Base-by-base conservation (phyloP, 2,329 filamentous ascomycete species). In the Graphilbum ipis-grandicollis region DNA sequence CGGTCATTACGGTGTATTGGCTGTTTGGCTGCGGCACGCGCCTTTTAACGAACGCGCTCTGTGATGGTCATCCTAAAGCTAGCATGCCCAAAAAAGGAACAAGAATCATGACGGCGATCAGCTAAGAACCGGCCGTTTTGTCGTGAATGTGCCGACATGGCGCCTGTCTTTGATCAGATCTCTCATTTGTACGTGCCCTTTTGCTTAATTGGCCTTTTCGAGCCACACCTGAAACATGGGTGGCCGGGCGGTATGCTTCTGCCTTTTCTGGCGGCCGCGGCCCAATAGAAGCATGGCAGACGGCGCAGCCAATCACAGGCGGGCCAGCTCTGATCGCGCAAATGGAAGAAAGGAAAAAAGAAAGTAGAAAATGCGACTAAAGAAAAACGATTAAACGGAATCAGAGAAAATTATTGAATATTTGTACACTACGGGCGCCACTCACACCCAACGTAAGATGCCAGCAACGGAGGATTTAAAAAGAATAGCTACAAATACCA, bases 171-270 rank as follows among this genome's bases (percentile, higher is more conserved):
- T n/a, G n/a, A n/a, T n/a, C n/a, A n/a, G n/a, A n/a, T n/a, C n/a
- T n/a, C n/a, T n/a, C n/a, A n/a, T n/a, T n/a, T n/a, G n/a, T n/a
- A n/a, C n/a, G n/a, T n/a, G n/a, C n/a, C n/a, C n/a, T n/a, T n/a
- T n/a, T 15, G 14, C 17, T 12, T 25, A 17, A 19, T 14, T 31
- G 14, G 26, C 9, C 28, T 31, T n/a, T n/a, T n/a, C 35, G 30
- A 14, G 15, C 35, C 40, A 39, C 42, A 43, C 46, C 47, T 50
- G 47, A 51, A 48, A 50, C 47, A 46, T 43, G 41, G 41, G 29
- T 39, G n/a, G 31, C 41, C 44, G 43, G 47, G 40, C 46, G 42
- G 40, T 41, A 41, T 46, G n/a, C 19, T 33, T 32, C 26, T 21
- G 17, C 15, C 13, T 9, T 14, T 22, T 15, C 17, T 33, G 14